Percentiles rank a stretch among this genome's conserved stretches.
phyloP scores from a whole-genome alignment of 345 rosid genomes.

The Sisymbrium irio region DNA sequence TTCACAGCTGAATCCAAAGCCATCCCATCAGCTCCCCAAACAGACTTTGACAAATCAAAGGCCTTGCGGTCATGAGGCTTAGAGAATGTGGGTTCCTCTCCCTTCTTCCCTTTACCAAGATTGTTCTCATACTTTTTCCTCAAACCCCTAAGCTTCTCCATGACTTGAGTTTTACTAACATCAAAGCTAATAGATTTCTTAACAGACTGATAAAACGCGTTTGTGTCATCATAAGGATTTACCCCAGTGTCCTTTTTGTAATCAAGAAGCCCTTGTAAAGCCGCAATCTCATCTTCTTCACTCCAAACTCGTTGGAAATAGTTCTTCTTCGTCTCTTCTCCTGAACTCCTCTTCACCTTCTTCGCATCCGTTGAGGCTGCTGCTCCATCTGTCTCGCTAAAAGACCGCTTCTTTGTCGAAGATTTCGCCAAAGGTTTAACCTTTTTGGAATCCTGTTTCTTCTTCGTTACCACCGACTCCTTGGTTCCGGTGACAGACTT shows the following conservation, averaged over 20 bases:
- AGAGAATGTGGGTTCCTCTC: conserved; percentile 21
- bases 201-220: conserved; percentile 32
- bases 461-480: neutral
- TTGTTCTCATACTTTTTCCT: conserved; percentile 41
- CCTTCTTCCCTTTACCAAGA: conserved; percentile 32
- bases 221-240: conserved; percentile 32
- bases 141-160: conserved; percentile 43
- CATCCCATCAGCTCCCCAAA: conserved; percentile 41
- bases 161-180: conserved; percentile 33
- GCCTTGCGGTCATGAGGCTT: conserved; percentile 40
- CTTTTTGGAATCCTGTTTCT: conserved; percentile 16
- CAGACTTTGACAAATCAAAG: conserved; percentile 35
- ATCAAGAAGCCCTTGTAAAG: conserved; percentile 37
- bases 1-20: conserved; percentile 15
- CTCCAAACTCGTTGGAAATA: conserved; percentile 40
- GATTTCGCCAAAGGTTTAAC: neutral
- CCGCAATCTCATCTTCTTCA: conserved; percentile 44
- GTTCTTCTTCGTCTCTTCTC: conserved; percentile 22
- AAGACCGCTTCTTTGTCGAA: conserved; percentile 11
- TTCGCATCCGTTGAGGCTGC: neutral
- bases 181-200: conserved; percentile 39
- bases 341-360: conserved; percentile 21
- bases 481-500: conserved; percentile 29
- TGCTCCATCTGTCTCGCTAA: neutral
- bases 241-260: conserved; percentile 30